phyloP scores from a whole-genome alignment of 495 filamentous ascomycete species.

The Amniculicola lignicola region DNA sequence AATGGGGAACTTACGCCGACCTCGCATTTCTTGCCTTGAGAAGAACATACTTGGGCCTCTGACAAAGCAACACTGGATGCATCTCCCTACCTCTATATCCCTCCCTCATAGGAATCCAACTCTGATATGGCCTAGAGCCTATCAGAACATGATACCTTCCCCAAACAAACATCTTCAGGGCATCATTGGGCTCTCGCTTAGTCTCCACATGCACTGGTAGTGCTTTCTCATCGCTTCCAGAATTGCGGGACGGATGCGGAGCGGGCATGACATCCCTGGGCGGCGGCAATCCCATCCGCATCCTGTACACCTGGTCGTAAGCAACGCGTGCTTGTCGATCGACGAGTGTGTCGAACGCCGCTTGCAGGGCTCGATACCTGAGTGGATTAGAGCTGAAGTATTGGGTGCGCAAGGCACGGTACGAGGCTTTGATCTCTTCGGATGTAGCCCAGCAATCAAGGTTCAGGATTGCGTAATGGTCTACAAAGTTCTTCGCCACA shows the following conservation, averaged over 20 bases:
- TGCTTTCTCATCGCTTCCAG: no score
- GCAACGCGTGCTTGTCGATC: constrained; percentile 5
- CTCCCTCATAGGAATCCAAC: constrained; percentile 9
- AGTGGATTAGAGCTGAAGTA: constrained; percentile 1
- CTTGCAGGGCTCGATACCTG: constrained; percentile 25
- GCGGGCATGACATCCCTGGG: no score
- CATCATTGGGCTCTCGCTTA: neutral
- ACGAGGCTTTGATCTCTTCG: constrained; percentile 19
- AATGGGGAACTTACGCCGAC: no score
- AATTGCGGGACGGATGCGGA: no score
- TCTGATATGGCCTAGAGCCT: constrained; percentile 11
- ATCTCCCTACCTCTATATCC: constrained; percentile 9
- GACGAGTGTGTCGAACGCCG: constrained; percentile 18
- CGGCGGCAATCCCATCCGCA: constrained; percentile 7
- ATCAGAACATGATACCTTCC: constrained; percentile 1
- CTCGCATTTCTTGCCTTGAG: neutral
- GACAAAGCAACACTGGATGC: constrained; percentile 8
- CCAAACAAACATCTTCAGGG: neutral
- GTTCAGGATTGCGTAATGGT: constrained; percentile 20
- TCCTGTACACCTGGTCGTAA: constrained; percentile 11
- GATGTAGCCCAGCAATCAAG: constrained; percentile 6
- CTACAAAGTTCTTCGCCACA: neutral
- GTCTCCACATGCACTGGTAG: constrained; percentile 5
- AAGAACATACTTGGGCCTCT: constrained; percentile 15
- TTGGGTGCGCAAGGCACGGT: constrained; percentile 6